phyloP scores from a whole-genome alignment of 192 early-diverging fungal genomes.

The Lobulomyces angularis region DNA sequence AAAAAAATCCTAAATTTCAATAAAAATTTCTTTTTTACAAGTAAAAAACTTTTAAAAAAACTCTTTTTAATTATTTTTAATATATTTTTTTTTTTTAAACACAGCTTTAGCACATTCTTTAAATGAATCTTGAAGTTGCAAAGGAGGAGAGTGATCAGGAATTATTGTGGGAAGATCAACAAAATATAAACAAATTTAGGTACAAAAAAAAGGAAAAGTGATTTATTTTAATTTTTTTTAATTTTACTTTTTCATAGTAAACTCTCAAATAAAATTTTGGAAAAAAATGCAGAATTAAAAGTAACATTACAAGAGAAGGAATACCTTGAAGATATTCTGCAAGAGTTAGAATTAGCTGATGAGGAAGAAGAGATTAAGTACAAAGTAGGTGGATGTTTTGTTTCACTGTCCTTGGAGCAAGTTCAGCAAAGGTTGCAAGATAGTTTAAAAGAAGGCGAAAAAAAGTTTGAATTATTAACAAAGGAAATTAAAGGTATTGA shows the following conservation, averaged over 20 bases:
- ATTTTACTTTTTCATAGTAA: slow-evolving; percentile 10
- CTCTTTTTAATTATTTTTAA: no score
- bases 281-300: no score
- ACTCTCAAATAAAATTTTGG: neutral
- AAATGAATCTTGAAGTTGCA: slow-evolving; percentile 11
- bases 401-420: slow-evolving; percentile 45
- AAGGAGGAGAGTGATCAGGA: slow-evolving; percentile 75
- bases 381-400: neutral
- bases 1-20: no score
- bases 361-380: slow-evolving; percentile 77
- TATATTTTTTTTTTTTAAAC: no score
- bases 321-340: slow-evolving; percentile 83
- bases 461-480: slow-evolving; percentile 50
- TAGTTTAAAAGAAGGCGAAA: slow-evolving; percentile 45
- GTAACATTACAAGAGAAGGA: slow-evolving; percentile 64
- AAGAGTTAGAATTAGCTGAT: slow-evolving; percentile 84
- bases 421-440: slow-evolving; percentile 59
- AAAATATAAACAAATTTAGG: slow-evolving; percentile 89
- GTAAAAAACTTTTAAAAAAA: no score
- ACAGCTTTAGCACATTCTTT: no score
- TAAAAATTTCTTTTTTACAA: no score
- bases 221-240: no score
- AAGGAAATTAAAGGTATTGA: slow-evolving; percentile 47
- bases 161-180: slow-evolving; percentile 95
- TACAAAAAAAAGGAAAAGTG: neutral